Percentiles rank a stretch among this genome's conserved stretches.
These are phyloP conservation scores for Stipa capillata DNA, from an alignment of 176 grass and related monocot species.

Conservation along the genomic window DNA sequence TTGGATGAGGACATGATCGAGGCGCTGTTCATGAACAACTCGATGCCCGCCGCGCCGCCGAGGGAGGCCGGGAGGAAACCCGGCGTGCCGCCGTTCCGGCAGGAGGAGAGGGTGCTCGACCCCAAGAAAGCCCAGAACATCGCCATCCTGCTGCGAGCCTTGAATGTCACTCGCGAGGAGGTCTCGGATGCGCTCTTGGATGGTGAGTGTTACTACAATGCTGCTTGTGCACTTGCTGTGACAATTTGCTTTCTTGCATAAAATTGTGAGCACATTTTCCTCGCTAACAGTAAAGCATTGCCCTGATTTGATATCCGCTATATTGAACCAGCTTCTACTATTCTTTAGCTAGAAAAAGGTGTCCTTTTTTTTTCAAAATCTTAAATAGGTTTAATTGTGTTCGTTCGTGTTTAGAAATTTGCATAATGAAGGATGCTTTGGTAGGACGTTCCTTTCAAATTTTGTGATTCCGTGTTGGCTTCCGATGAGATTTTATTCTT, in stretches of 20 bases:
- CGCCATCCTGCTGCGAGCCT: conserved; percentile 80
- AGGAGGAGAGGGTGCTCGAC: conserved; percentile 97
- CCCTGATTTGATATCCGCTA: background rate
- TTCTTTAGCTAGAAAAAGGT: background rate
- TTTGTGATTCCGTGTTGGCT: background rate
- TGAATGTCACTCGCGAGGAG: conserved; percentile 93
- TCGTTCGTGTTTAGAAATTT: background rate
- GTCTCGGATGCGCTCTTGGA: conserved; percentile 84
- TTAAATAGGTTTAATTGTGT: background rate
- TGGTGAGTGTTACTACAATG: conserved; percentile 37
- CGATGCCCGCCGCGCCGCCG: conserved; percentile 21
- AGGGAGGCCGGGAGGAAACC: conserved; percentile 59
- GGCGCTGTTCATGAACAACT: conserved; percentile 86
- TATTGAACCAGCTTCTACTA: background rate
- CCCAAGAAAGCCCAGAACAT: conserved; percentile 99
- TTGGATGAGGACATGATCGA: conserved; percentile 97
- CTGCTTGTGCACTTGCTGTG: background rate
- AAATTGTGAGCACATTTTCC: background rate
- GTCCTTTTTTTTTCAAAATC: background rate
- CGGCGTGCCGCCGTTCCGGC: conserved; percentile 35
- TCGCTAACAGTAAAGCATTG: background rate
- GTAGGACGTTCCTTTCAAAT: conserved; percentile 17
- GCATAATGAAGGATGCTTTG: conserved; percentile 19
- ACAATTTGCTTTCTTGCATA: background rate
- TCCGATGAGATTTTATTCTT: background rate